These are phyloP conservation scores for Gynandropsis gynandra DNA, from an alignment of 345 rosid genomes.

Conservation along the genomic window DNA sequence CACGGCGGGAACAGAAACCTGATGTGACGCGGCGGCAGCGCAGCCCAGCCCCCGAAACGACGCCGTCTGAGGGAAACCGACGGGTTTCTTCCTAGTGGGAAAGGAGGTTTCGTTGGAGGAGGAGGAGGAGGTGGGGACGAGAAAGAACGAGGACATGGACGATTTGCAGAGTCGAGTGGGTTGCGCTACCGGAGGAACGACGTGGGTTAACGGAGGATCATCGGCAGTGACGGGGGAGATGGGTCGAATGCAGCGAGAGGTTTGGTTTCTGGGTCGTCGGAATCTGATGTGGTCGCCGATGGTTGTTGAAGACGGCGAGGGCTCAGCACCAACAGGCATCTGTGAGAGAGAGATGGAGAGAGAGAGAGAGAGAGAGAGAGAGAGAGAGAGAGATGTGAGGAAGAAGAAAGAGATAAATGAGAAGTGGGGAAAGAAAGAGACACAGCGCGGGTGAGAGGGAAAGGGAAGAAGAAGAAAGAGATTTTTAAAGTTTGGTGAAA, in stretches of 20 bases:
- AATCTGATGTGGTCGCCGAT: slow-evolving; percentile 38
- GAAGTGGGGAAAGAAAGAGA: slow-evolving; percentile 10
- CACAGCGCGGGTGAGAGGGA: slow-evolving; percentile 19
- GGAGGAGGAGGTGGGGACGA: slow-evolving; percentile 38
- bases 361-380: slow-evolving; percentile 4
- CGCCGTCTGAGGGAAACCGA: slow-evolving; percentile 31
- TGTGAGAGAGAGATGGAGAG: slow-evolving; percentile 10
- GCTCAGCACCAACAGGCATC: slow-evolving; percentile 49
- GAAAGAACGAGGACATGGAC: slow-evolving; percentile 33
- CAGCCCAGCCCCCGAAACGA: slow-evolving; percentile 73
- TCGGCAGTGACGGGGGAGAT: slow-evolving; percentile 28
- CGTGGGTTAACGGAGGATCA: slow-evolving; percentile 37
- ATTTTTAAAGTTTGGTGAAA: slow-evolving; percentile 16
- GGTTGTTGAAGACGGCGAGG: slow-evolving; percentile 35
- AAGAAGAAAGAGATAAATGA: slow-evolving; percentile 15
- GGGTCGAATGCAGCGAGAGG: slow-evolving; percentile 30
- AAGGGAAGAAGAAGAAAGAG: background rate
- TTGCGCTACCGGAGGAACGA: slow-evolving; percentile 17
- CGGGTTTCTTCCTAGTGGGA: slow-evolving; percentile 42
- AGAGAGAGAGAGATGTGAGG: slow-evolving; percentile 12
- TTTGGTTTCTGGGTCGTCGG: slow-evolving; percentile 49
- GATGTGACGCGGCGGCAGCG: slow-evolving; percentile 60
- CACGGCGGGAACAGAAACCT: slow-evolving; percentile 75
- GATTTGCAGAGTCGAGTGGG: slow-evolving; percentile 35
- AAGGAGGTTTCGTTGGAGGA: slow-evolving; percentile 18